These are phyloP conservation scores for Candida xiaguanensis DNA, from an alignment of 805 yeast genomes.

Conservation along the genomic window DNA sequence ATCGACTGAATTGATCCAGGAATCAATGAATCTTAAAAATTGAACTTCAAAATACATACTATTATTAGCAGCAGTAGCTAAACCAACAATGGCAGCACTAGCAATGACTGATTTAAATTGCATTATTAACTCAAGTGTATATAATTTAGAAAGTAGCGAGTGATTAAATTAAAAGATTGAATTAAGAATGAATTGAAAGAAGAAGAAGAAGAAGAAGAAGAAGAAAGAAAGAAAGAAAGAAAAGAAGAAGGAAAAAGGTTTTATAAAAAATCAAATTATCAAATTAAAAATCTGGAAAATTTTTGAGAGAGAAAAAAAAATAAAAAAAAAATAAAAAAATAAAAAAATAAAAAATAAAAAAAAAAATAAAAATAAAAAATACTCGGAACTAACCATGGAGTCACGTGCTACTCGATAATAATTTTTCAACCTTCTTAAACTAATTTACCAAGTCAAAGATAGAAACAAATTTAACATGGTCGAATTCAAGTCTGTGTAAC, in stretches of 20 bases:
- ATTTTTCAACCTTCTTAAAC: too few relatives aligned
- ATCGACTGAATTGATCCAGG: too few relatives aligned
- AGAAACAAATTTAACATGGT: too few relatives aligned
- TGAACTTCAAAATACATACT: constrained; percentile 18
- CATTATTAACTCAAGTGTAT: constrained; percentile 30
- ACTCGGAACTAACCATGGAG: too few relatives aligned
- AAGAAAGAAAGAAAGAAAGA: not conserved
- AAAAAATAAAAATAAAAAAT: too few relatives aligned
- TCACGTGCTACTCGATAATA: too few relatives aligned
- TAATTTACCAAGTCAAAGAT: too few relatives aligned
- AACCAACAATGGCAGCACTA: constrained; percentile 47
- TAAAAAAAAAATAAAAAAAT: not conserved
- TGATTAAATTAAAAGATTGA: constrained; percentile 3
- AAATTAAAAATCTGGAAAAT: not conserved
- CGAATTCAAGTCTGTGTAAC: too few relatives aligned
- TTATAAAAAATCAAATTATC: not conserved
- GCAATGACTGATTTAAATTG: constrained; percentile 53
- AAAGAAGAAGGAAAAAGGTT: not conserved
- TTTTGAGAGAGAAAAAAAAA: too few relatives aligned
- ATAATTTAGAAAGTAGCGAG: constrained; percentile 4
- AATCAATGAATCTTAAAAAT: too few relatives aligned
- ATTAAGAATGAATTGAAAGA: not conserved
- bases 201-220: not conserved
- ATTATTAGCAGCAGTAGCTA: constrained; percentile 30
- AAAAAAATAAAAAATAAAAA: constrained; percentile 1